Percentiles rank a stretch among this genome's conserved stretches.
Evolutionary conservation across 1,139 yeast genomes (phyloP).

Genomic region (Zygosaccharomyces sapae): DNA sequence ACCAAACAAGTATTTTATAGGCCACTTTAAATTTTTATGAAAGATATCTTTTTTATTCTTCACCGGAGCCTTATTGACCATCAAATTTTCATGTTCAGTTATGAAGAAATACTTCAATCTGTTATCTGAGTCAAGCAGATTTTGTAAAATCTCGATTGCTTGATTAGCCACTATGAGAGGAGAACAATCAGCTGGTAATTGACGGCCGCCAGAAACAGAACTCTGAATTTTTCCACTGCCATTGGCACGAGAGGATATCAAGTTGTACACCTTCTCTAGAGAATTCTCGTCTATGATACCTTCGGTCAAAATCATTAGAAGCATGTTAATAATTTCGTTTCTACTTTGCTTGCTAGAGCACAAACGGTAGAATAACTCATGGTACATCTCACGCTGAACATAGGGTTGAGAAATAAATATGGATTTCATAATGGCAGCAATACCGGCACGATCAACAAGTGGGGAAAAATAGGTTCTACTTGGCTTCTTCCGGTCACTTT

Average conservation of each 20-base stretch:
- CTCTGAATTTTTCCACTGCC: constrained; percentile 20
- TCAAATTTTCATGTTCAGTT: constrained; percentile 71
- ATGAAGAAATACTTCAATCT: constrained; percentile 73
- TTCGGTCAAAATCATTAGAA: constrained; percentile 69
- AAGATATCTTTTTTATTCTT: constrained; percentile 39
- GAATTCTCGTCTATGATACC: constrained; percentile 61
- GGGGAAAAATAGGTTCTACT: constrained; percentile 54
- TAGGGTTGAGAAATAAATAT: constrained; percentile 71
- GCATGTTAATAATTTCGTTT: constrained; percentile 65
- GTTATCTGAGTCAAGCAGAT: constrained; percentile 62
- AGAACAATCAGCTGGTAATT: constrained; percentile 59
- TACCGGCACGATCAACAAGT: constrained; percentile 69
- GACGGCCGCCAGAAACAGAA: constrained; percentile 25
- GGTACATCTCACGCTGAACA: constrained; percentile 59
- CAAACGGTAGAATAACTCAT: constrained; percentile 61
- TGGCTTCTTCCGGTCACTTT: constrained; percentile 34
- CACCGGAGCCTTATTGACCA: constrained; percentile 41
- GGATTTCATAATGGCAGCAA: constrained; percentile 66
- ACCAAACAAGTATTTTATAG: constrained; percentile 64
- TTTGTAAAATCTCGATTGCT: constrained; percentile 69
- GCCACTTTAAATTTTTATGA: constrained; percentile 53
- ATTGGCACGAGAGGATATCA: constrained; percentile 44
- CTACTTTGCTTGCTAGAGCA: constrained; percentile 78
- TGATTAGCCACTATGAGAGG: constrained; percentile 73
- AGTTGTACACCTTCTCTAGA: constrained; percentile 61